Evolutionary conservation across 1,284 basidiomycete genomes (phyloP), one percentile per base, ranked within the genome.

Genomic region (Erythrobasidium hasegawianum): DNA sequence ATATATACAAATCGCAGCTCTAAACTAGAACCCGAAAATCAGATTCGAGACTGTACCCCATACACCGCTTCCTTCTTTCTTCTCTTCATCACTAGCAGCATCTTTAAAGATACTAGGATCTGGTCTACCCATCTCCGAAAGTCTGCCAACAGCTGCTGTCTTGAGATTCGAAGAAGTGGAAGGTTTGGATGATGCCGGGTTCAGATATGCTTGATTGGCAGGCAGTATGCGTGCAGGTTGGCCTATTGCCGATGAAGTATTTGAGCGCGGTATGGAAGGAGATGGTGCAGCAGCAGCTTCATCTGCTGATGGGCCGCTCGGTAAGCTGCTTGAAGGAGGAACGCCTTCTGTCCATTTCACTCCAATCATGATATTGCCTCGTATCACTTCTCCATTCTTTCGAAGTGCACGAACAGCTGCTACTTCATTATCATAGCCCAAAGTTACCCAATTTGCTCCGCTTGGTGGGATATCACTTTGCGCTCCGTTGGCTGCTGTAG

Each of bases 281-380:
- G 33, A 11, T n/a, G n/a, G n/a, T 13, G 53, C 18, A 22, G 33
- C 45, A 8, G 45, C 14, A n/a, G 13, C 40, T 39, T 29, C 41
- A 20, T 53, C 50, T 45, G 41, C 18, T 65, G 62, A 10, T 53
- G 59, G 16, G 20, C 22, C 16, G 33, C 29, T 14, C 18, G 40
- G 18, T 22, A 24, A 38, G 43, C 27, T 20, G 41, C 53, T 54
- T 22, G 22, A 29, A 14, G 29, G 45, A 2, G 50, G 27, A 14
- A 9, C 16, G 1, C 49, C 56, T 1, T 66, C 39, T 68, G 85
- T 85, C 85, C 85, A 87, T 78, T 89, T 90, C 55, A 83, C 84
- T 8, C 88, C 89, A 49, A 90, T 79, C 87, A 90, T 90, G 81
- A 85, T 88, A 54, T 80, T 82, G 1, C 87, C 87, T 18, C 82